These are phyloP conservation scores for Eucalyptus pauciflora DNA, from an alignment of 345 rosid genomes.

Conservation along the genomic window DNA sequence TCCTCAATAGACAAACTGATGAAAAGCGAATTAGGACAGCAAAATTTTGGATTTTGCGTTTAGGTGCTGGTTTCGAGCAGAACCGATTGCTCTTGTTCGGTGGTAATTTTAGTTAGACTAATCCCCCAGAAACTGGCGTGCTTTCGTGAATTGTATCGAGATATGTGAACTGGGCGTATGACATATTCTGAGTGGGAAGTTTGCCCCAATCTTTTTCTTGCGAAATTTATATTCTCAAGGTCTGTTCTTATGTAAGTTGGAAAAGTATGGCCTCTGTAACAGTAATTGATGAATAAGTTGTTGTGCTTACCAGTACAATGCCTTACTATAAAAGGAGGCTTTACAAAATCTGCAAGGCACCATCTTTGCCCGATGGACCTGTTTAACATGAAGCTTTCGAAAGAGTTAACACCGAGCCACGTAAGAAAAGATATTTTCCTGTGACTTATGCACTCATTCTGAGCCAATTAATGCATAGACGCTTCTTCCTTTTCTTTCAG, in stretches of 20 bases:
- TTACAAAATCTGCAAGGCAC: conserved; percentile 59
- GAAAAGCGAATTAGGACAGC: not conserved
- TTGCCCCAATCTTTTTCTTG: not conserved
- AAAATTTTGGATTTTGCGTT: not conserved
- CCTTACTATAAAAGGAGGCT: conserved; percentile 30
- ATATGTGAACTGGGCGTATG: not conserved
- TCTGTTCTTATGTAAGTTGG: not conserved
- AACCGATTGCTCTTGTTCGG: not conserved
- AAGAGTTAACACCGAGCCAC: conserved; percentile 48
- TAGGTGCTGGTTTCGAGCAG: not conserved
- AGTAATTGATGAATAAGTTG: not conserved
- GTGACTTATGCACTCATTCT: not conserved
- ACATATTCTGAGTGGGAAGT: not conserved
- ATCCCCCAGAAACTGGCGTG: not conserved
- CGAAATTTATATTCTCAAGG: not conserved
- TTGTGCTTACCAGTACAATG: not conserved
- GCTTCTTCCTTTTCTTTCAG: not conserved
- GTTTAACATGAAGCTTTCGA: conserved; percentile 68
- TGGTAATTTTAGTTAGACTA: not conserved
- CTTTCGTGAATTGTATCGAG: not conserved
- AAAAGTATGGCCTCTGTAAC: not conserved
- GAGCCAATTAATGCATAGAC: not conserved
- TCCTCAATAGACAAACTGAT: not conserved
- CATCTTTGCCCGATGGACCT: conserved; percentile 65
- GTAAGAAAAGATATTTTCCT: conserved; percentile 10